phyloP scores from a whole-genome alignment of 1,284 basidiomycete genomes.

The Heterobasidion occidentale region DNA sequence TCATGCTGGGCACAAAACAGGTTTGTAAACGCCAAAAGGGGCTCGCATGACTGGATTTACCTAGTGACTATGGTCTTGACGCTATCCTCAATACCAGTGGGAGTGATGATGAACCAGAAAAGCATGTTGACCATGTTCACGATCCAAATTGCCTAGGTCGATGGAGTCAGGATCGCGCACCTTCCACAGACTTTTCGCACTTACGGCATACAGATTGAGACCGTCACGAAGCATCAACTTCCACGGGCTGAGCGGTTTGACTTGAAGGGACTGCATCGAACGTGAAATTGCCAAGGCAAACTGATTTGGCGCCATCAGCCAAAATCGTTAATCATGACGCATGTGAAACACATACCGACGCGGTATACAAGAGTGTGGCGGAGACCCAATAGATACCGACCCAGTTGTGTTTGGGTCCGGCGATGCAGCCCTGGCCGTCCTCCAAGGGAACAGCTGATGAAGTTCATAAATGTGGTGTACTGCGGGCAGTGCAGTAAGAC shows the following conservation, averaged over 20 bases:
- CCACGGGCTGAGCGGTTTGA: slow-evolving; percentile 58
- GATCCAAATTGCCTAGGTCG: slow-evolving; percentile 51
- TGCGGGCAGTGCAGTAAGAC: slow-evolving; percentile 6
- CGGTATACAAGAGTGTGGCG: slow-evolving; percentile 63
- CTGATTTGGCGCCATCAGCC: slow-evolving; percentile 22
- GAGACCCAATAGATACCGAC: slow-evolving; percentile 78
- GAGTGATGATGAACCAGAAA: slow-evolving; percentile 74
- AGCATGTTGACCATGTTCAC: slow-evolving; percentile 74
- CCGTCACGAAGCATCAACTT: slow-evolving; percentile 82
- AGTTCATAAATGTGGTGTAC: neutral
- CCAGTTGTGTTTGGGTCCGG: slow-evolving; percentile 69
- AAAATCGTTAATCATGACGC: neutral
- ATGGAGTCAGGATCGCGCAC: slow-evolving; percentile 1
- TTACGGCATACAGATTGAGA: slow-evolving; percentile 70
- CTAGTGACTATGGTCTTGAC: slow-evolving; percentile 72
- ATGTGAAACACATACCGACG: slow-evolving; percentile 35
- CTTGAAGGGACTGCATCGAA: slow-evolving; percentile 50
- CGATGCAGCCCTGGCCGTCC: slow-evolving; percentile 73
- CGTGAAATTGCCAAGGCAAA: slow-evolving; percentile 57
- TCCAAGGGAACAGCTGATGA: slow-evolving; percentile 54
- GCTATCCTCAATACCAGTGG: slow-evolving; percentile 51
- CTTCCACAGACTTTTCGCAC: slow-evolving; percentile 13
- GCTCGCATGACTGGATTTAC: slow-evolving; percentile 16
- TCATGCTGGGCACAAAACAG: slow-evolving; percentile 40
- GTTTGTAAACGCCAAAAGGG: neutral